Conservation (phyloP, 2,329 filamentous ascomycete genomes). For the Colletotrichum tropicale region DNA sequence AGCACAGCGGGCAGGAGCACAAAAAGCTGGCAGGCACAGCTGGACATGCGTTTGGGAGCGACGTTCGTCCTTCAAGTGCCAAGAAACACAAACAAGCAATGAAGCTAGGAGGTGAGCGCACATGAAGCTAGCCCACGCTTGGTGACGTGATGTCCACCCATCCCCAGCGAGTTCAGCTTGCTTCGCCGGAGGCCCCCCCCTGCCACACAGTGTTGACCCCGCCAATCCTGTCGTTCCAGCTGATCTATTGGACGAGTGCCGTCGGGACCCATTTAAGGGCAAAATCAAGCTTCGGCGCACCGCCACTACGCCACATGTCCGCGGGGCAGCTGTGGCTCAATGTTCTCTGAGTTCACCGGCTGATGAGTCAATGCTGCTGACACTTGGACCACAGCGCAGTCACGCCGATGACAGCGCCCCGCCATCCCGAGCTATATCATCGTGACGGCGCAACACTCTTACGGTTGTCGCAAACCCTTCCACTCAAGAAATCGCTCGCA, state of each 20-base stretch:
- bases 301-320: not conserved
- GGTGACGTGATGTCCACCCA: slow-evolving; percentile 14
- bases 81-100: slow-evolving; percentile 11
- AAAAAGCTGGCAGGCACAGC: not conserved
- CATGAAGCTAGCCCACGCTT: slow-evolving; percentile 10
- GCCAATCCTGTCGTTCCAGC: not conserved
- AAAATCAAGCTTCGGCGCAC: not conserved
- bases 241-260: not conserved
- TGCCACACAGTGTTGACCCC: not conserved
- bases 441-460: not conserved
- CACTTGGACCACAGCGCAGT: not conserved
- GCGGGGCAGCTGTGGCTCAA: not conserved
- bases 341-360: not conserved
- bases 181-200: not conserved
- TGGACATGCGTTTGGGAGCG: not conserved
- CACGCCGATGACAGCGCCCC: not conserved
- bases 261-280: not conserved
- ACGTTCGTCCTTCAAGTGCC: not conserved
- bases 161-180: not conserved
- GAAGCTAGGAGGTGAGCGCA: not conserved
- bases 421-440: not conserved
- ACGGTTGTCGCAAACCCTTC: not conserved
- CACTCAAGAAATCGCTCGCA: not conserved
- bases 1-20: not conserved
- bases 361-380: slow-evolving; percentile 12